These are phyloP conservation scores for Boletus eberwhitei DNA, from an alignment of 768 basidiomycete genomes.

Conservation along the genomic window DNA sequence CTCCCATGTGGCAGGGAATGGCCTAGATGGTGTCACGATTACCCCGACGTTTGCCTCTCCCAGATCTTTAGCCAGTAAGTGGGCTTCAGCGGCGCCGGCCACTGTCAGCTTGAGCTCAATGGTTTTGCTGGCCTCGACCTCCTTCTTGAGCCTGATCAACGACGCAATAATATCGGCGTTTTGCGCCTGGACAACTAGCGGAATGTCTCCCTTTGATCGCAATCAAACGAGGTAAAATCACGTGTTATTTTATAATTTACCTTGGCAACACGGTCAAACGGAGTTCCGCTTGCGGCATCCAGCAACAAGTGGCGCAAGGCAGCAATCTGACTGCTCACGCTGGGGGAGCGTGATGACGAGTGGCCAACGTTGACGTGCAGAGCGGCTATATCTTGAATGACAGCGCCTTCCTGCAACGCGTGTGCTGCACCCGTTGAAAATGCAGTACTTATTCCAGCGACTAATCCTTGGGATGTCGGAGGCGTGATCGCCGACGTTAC, in stretches of 20 bases:
- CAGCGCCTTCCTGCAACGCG: slow-evolving; percentile 52
- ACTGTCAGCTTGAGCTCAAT: slow-evolving; percentile 54
- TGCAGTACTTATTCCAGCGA: slow-evolving; percentile 55
- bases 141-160: slow-evolving; percentile 63
- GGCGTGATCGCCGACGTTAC: slow-evolving; percentile 61
- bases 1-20: slow-evolving; percentile 77
- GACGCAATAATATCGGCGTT: slow-evolving; percentile 84
- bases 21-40: slow-evolving; percentile 60
- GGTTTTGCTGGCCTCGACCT: slow-evolving; percentile 50
- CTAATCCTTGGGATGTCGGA: slow-evolving; percentile 48
- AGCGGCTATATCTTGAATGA: slow-evolving; percentile 58
- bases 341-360: slow-evolving; percentile 36
- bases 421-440: slow-evolving; percentile 57
- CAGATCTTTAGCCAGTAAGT: slow-evolving; percentile 70
- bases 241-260: slow-evolving; percentile 27
- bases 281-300: slow-evolving; percentile 15
- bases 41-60: slow-evolving; percentile 67
- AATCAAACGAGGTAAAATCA: not conserved
- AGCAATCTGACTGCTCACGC: slow-evolving; percentile 81
- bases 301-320: slow-evolving; percentile 65
- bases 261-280: slow-evolving; percentile 43
- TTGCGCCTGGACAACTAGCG: slow-evolving; percentile 70
- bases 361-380: slow-evolving; percentile 60
- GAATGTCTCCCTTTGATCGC: slow-evolving; percentile 54
- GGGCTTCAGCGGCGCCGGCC: slow-evolving; percentile 65